Conservation (phyloP, 2,329 filamentous ascomycete genomes). For the Aspergillus ruber region DNA sequence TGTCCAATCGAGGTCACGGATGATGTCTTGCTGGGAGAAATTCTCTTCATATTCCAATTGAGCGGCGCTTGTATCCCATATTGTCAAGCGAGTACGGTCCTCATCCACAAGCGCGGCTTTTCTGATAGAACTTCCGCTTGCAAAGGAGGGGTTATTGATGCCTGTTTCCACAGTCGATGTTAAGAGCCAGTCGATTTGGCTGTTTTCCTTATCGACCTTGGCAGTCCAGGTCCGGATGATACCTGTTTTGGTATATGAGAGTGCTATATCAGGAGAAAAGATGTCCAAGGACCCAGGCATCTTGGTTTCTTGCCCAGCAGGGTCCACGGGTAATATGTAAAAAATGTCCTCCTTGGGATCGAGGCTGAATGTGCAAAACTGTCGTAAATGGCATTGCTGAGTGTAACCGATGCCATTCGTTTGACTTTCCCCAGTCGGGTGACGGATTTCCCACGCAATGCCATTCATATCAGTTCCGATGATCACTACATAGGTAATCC, state of each 20-base stretch:
- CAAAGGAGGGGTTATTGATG: conserved; percentile 64
- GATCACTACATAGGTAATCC: conserved; percentile 66
- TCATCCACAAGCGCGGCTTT: conserved; percentile 79
- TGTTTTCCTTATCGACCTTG: conserved; percentile 56
- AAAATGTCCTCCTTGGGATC: conserved; percentile 48
- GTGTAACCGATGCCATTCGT: conserved; percentile 21
- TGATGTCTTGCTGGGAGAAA: conserved; percentile 65
- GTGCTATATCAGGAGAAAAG: conserved; percentile 77
- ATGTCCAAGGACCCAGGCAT: conserved; percentile 76
- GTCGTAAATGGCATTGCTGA: conserved; percentile 45
- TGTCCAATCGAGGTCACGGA: conserved; percentile 89
- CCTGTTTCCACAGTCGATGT: conserved; percentile 78
- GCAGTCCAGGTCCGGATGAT: conserved; percentile 80
- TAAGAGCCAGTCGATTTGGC: conserved; percentile 69
- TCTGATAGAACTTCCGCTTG: conserved; percentile 77
- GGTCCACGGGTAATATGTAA: conserved; percentile 73
- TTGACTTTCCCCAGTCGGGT: conserved; percentile 44
- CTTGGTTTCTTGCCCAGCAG: conserved; percentile 66
- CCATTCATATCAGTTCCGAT: conserved; percentile 72
- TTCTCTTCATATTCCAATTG: conserved; percentile 75
- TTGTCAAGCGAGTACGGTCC: conserved; percentile 67
- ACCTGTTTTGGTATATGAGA: conserved; percentile 73
- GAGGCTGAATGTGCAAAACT: conserved; percentile 68
- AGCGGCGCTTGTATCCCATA: conserved; percentile 81
- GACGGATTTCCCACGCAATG: conserved; percentile 69